Percentiles rank a stretch among this genome's conserved stretches.
Conservation (phyloP, 2,329 filamentous ascomycete genomes). For the Penicillium sp. region DNA sequence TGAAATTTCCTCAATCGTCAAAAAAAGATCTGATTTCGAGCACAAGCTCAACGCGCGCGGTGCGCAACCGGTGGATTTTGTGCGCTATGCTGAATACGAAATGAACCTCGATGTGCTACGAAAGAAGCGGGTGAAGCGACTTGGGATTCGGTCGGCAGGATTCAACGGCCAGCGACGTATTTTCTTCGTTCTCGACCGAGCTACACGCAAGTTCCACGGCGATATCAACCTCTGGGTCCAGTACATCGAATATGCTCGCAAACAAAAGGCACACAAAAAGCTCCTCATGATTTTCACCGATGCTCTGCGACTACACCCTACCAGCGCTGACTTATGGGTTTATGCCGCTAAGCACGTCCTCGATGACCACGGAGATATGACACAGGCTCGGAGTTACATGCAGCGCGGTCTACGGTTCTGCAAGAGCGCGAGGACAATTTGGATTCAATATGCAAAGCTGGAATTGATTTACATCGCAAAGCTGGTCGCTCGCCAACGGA, state of each 20-base stretch:
- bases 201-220: constrained; percentile 78
- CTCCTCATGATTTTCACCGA: constrained; percentile 61
- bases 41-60: constrained; percentile 84
- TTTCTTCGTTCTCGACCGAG: constrained; percentile 86
- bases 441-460: constrained; percentile 85
- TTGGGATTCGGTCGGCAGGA: constrained; percentile 71
- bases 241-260: constrained; percentile 78
- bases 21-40: constrained; percentile 89
- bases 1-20: constrained; percentile 84
- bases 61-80: constrained; percentile 73
- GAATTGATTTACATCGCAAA: constrained; percentile 91
- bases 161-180: constrained; percentile 77
- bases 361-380: constrained; percentile 82
- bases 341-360: constrained; percentile 75
- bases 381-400: constrained; percentile 79
- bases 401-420: constrained; percentile 88
- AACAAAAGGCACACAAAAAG: constrained; percentile 63
- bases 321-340: constrained; percentile 80
- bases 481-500: constrained; percentile 70
- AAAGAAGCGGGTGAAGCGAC: constrained; percentile 75
- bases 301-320: constrained; percentile 81
- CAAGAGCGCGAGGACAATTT: constrained; percentile 69
- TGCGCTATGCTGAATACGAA: constrained; percentile 74
- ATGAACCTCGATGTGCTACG: constrained; percentile 71
- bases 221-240: constrained; percentile 82